A percentile compares a stretch with the other conserved stretches of the same genome.
Conservation (phyloP, 2,329 filamentous ascomycete species). For the Trichophyton simii region DNA sequence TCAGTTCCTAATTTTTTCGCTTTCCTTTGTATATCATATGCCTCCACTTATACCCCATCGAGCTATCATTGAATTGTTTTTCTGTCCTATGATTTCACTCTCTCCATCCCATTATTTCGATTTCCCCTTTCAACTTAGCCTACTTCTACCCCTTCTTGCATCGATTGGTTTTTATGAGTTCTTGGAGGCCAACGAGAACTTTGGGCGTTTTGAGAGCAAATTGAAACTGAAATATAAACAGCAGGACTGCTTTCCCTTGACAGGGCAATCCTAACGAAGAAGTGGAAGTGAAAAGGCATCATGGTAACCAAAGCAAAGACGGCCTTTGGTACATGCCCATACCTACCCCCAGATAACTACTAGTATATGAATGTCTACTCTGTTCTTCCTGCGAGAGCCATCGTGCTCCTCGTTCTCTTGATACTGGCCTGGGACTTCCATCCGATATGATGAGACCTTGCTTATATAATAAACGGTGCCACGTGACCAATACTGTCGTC, state of each 20-base stretch:
- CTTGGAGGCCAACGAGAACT: not conserved
- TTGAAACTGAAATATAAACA: conserved; percentile 1
- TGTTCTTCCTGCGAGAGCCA: not conserved
- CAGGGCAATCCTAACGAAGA: not conserved
- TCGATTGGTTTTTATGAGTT: conserved; percentile 1
- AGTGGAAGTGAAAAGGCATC: not conserved
- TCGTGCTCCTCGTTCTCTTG: not conserved
- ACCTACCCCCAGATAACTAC: not conserved
- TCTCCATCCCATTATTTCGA: not conserved
- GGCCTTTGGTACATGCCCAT: not conserved
- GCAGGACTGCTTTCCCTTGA: conserved; percentile 1
- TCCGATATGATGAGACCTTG: no score
- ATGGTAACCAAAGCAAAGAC: not conserved
- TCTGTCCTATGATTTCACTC: not conserved
- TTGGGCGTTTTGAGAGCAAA: not conserved
- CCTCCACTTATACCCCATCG: conserved; percentile 2
- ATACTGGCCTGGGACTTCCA: no score
- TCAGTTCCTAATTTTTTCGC: conserved; percentile 2
- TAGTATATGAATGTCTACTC: conserved; percentile 2
- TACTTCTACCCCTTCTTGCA: not conserved
- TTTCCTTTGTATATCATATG: conserved; percentile 5
- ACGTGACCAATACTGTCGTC: not conserved
- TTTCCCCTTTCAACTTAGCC: not conserved
- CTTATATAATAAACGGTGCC: no score
- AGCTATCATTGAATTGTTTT: not conserved